Evolutionary conservation across 768 basidiomycete species (phyloP).

Genomic region (Auriscalpium orientale): DNA sequence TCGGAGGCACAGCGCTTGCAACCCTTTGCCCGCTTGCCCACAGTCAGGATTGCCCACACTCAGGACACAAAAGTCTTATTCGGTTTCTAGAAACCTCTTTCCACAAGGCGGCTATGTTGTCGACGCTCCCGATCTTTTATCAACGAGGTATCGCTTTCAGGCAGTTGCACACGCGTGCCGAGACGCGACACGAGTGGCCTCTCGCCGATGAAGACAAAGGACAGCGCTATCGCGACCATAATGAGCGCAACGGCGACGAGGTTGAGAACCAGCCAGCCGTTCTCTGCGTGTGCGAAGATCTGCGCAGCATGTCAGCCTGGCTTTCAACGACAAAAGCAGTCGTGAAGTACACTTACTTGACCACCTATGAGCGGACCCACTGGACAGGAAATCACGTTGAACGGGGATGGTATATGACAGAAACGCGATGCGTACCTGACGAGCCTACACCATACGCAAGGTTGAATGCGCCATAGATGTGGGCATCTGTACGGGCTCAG

Average conservation of each 20-base stretch:
- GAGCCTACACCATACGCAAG: constrained; percentile 61
- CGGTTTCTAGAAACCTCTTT: too few relatives aligned
- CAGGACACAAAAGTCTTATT: too few relatives aligned
- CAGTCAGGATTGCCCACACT: too few relatives aligned
- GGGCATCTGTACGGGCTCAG: constrained; percentile 42
- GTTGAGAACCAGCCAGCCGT: constrained; percentile 60
- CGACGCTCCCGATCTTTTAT: too few relatives aligned
- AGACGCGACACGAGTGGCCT: constrained; percentile 10
- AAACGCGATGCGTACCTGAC: constrained; percentile 34
- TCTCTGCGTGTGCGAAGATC: constrained; percentile 49
- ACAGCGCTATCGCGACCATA: constrained; percentile 29
- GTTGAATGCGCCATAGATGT: constrained; percentile 71
- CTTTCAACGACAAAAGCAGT: background rate
- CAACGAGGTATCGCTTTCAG: too few relatives aligned
- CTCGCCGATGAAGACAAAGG: constrained; percentile 42
- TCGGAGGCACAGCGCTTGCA: too few relatives aligned
- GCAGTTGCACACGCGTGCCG: background rate
- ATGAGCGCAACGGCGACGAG: constrained; percentile 39
- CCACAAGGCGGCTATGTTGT: too few relatives aligned
- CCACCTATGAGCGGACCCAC: constrained; percentile 69
- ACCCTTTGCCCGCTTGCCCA: too few relatives aligned
- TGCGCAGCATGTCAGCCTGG: constrained; percentile 17
- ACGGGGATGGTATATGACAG: background rate
- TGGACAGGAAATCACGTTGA: constrained; percentile 18
- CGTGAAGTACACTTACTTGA: constrained; percentile 33